These are phyloP conservation scores for Davidsoniella neocaledoniae DNA, from an alignment of 2,329 filamentous ascomycete genomes.

Conservation along the genomic window DNA sequence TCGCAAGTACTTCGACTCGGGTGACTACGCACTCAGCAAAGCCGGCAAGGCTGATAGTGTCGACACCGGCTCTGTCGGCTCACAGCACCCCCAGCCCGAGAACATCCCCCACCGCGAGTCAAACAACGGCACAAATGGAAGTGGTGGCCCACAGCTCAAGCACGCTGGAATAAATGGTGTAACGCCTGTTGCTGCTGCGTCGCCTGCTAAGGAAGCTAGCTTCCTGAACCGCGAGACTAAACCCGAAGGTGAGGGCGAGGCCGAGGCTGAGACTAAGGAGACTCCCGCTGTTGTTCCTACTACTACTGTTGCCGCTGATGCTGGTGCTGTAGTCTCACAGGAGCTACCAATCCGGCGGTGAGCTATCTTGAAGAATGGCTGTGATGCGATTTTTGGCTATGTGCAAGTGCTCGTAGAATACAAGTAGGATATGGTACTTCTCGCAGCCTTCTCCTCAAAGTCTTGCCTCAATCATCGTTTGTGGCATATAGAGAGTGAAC, in stretches of 20 bases:
- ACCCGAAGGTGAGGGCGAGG: constrained; percentile 23
- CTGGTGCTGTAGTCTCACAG: neutral
- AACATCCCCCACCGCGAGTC: constrained; percentile 62
- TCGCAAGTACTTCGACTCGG: constrained; percentile 96
- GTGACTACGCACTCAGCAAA: constrained; percentile 92
- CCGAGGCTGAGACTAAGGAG: neutral
- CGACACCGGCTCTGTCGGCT: constrained; percentile 84
- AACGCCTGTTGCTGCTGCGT: constrained; percentile 29
- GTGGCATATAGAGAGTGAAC: no score
- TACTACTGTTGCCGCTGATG: neutral
- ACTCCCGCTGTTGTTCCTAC: neutral
- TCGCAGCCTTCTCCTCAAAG: neutral
- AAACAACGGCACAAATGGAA: constrained; percentile 28
- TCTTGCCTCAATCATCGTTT: neutral
- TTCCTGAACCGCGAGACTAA: constrained; percentile 73
- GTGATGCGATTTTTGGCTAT: neutral
- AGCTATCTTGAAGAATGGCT: neutral
- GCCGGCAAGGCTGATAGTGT: constrained; percentile 91
- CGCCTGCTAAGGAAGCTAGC: constrained; percentile 81
- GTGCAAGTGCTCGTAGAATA: no score
- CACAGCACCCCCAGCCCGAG: constrained; percentile 84
- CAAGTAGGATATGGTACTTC: no score
- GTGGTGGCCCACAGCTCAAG: constrained; percentile 20
- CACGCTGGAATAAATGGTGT: constrained; percentile 25
- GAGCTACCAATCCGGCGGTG: constrained; percentile 4